Base-by-base conservation (phyloP, 2,329 filamentous ascomycete species). In the Sclerotinia spermophila region DNA sequence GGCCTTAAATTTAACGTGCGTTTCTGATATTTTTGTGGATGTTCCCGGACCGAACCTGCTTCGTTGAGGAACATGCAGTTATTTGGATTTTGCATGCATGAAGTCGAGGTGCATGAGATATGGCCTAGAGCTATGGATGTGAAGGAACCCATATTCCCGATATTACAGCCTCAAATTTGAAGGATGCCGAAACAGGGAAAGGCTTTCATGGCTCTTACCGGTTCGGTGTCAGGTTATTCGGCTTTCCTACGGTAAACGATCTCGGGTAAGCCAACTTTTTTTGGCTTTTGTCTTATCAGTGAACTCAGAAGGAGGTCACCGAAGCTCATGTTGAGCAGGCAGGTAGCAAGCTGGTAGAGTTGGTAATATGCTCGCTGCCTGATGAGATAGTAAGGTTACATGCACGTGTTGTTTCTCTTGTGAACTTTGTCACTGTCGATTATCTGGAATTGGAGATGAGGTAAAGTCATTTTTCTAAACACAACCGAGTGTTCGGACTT, bases 181-280 rank as follows among this genome's bases (percentile, higher is more conserved):
- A 53, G 62, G 45, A 53, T 30, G 61, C 62, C 45, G 62, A 66
- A 45, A 40, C 45, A 40, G 30, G 17, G 13, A 27, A 53, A 24
- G 45, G 45, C 35, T 40, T 45, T 17, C 11, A 30, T 62, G 45
- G 45, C 45, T 53, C 3, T 30, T 53, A 13, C 45, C 45, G 45
- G 45, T 53, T 45, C 62, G 62, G 55, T 10, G 30, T 66, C 24
- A 53, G 45, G 33, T 53, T 53, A 66, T 66, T 53, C 45, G 62
- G 45, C 45, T 40, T 17, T 53, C 33, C 44, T 13, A 13, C 35
- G 3, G 30, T 66, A 19, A 40, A 30, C 13, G 27, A 40, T 24
- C 17, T 66, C 62, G 62, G 45, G 62, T 55, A 51, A 53, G 24
- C 45, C 45, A 35, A 53, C 45, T 53, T 24, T 66, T 53, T 24